Evolutionary conservation across 306 rosid species (phyloP).

Genomic region (Trifolium fragiferum): DNA sequence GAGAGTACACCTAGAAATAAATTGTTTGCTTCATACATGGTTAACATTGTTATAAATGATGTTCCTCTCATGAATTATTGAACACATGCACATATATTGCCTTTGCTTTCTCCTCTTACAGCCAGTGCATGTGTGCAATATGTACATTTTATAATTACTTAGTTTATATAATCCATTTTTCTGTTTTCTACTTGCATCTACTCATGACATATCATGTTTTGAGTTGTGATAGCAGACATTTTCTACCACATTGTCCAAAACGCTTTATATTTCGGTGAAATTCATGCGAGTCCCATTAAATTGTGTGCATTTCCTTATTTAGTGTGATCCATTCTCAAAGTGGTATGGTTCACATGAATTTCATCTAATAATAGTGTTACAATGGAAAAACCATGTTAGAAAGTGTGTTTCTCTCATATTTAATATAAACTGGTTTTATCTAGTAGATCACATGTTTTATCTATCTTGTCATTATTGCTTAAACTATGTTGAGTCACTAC

Average conservation of each 20-base stretch:
- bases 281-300: neutral
- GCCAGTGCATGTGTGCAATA: neutral
- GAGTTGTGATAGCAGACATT: neutral
- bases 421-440: neutral
- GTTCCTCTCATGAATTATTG: too few species aligned
- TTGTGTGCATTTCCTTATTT: neutral
- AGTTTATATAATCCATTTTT: slow-evolving; percentile 6
- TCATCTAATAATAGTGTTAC: neutral
- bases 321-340: neutral
- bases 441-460: too few species aligned
- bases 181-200: slow-evolving; percentile 24
- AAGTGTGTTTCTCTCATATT: neutral
- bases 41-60: too few species aligned
- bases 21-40: too few species aligned
- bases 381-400: neutral
- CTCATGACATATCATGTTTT: neutral
- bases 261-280: neutral
- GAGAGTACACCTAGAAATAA: too few species aligned
- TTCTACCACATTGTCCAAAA: neutral
- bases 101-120: too few species aligned
- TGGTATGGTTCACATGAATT: neutral
- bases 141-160: slow-evolving; percentile 16
- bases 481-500: slow-evolving; percentile 77
- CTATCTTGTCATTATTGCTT: slow-evolving; percentile 59
- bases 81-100: too few species aligned